A percentile compares a stretch with the other conserved stretches of the same genome.
phyloP scores from a whole-genome alignment of 257 asterid genomes.

The Nemophila menziesii region DNA sequence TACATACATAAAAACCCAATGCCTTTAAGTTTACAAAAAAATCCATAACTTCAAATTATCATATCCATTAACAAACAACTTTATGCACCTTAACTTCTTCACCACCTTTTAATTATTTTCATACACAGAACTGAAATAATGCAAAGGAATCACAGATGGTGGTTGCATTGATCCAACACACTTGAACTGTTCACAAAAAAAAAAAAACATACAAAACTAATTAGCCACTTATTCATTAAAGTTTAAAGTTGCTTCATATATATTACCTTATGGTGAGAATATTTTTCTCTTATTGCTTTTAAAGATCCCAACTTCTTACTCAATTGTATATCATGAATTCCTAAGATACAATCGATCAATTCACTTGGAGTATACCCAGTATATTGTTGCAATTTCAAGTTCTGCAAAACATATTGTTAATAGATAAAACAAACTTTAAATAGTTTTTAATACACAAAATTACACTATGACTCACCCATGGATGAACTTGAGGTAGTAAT shows the following conservation, averaged over 20 bases:
- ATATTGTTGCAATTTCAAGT: constrained; percentile 35
- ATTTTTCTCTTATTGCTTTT: constrained; percentile 21
- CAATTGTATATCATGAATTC: constrained; percentile 21
- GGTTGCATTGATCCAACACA: constrained; percentile 24
- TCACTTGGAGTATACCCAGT: constrained; percentile 55
- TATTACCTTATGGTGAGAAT: constrained; percentile 23
- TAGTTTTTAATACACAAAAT: too few species aligned
- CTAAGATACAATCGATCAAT: constrained; percentile 44
- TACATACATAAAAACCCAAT: background rate
- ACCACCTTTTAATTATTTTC: background rate
- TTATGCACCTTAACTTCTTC: background rate
- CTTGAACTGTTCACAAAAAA: constrained; percentile 20
- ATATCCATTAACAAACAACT: background rate
- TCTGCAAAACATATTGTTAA: constrained; percentile 26
- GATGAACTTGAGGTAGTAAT: constrained; percentile 37
- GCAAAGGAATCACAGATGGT: constrained; percentile 20
- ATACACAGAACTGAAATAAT: constrained; percentile 12
- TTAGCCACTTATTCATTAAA: background rate
- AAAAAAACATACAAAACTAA: background rate
- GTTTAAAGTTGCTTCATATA: background rate
- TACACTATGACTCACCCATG: constrained; percentile 59
- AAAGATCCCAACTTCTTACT: constrained; percentile 7
- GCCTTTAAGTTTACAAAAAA: background rate
- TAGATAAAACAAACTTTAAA: background rate
- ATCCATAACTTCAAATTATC: background rate